Evolutionary conservation across 805 yeast species (phyloP), one percentile per base, ranked within the genome.

Genomic region (Nakazawaea ishiwadae): DNA sequence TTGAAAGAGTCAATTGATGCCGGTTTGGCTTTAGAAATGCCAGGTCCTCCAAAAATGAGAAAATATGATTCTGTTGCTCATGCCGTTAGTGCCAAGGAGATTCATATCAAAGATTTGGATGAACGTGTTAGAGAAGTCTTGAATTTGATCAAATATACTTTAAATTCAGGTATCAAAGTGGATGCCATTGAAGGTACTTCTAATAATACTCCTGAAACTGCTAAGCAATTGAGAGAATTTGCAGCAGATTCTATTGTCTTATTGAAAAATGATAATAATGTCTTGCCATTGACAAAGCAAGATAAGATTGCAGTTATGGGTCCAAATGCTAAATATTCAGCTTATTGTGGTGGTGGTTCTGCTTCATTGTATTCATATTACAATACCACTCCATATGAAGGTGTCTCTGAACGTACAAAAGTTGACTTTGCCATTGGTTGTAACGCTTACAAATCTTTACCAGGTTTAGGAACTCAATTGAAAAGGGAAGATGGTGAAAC

Each of bases 11-110:
- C 80, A 10, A 54, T 79, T 35, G 65, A 68, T 31, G 74, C 75
- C 26, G 84, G 85, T 6, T 60, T 80, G 41, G 81, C 77, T 52
- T 60, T 80, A 50, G 86, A 80, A 56, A 77, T 77, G 82, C 86
- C 86, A 1, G 86, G 85, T 28, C 75, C 78, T 15, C 60, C 78
- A 3, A 57, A 69, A 35, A 68, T 60, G 47, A 62, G 79, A 60
- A 60, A 69, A 48, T 58, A 58, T 1, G 58, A 57, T 21, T 57
- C 66, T 10, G 57, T 75, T 14, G 46, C 62, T 6, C 77, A 71
- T 50, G 68, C 70, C 34, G 60, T 76, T 16, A 49, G 46, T 41
- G 54, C 64, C 40, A 65, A 63, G 45, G 75, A 71, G 46, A 54
- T 75, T 31, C 66, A 59, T 44, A 42, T 42, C 5, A 65, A 63